Conservation (phyloP, 805 yeast species). For the Teunomyces atbi region DNA sequence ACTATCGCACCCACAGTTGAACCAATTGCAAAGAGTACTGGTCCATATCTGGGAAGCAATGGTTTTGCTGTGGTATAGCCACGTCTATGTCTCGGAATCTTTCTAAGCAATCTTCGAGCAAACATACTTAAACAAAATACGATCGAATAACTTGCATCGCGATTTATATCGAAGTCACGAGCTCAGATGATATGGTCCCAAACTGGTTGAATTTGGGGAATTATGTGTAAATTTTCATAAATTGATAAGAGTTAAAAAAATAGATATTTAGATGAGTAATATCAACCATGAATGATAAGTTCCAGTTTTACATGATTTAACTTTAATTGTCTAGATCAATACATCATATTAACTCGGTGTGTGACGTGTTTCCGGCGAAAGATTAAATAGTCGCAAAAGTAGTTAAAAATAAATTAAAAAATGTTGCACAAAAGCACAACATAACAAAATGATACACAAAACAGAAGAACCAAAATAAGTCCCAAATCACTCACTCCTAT, state of each 20-base stretch:
- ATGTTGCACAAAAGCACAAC: not conserved
- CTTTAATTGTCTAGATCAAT: too few relatives aligned
- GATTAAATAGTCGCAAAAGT: too few relatives aligned
- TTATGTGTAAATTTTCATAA: too few relatives aligned
- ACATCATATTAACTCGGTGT: too few relatives aligned
- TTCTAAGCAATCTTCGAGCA: not conserved
- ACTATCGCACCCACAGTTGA: not conserved
- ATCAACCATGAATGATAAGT: too few relatives aligned
- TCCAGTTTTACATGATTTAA: too few relatives aligned
- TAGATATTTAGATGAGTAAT: too few relatives aligned
- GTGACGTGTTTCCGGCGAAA: too few relatives aligned
- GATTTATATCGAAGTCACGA: too few relatives aligned
- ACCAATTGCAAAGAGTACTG: not conserved
- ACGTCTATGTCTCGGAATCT: not conserved
- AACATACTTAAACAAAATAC: not conserved
- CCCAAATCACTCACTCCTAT: not conserved
- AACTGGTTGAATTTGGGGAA: too few relatives aligned
- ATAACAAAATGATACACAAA: not conserved
- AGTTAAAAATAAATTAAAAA: not conserved
- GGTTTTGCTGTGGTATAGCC: not conserved
- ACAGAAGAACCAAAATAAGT: not conserved
- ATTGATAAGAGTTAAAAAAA: too few relatives aligned
- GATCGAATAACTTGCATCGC: not conserved
- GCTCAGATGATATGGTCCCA: too few relatives aligned
- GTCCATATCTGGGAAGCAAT: not conserved